Evolutionary conservation across 2,329 filamentous ascomycete genomes (phyloP).

Genomic region (Corynespora cassiicola): DNA sequence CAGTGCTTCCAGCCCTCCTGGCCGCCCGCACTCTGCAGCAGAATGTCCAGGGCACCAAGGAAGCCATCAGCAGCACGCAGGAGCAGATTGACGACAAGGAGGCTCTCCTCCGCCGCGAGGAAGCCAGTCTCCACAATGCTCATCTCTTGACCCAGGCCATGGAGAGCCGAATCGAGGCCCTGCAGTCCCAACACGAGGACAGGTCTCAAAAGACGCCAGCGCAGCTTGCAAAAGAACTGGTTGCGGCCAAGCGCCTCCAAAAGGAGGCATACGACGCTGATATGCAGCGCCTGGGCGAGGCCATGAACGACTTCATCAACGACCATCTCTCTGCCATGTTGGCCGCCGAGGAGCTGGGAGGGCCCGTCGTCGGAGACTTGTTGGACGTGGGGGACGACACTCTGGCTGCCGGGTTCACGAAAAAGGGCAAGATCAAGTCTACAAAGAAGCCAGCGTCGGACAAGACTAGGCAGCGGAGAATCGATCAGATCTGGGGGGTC

Average conservation of each 20-base stretch:
- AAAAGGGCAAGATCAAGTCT: slow-evolving; percentile 53
- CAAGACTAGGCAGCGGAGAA: slow-evolving; percentile 53
- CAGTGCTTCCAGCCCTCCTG: slow-evolving; percentile 73
- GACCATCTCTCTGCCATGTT: slow-evolving; percentile 75
- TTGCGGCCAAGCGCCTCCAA: slow-evolving; percentile 66
- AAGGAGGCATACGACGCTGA: slow-evolving; percentile 67
- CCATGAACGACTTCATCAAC: slow-evolving; percentile 74
- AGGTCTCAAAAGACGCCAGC: slow-evolving; percentile 65
- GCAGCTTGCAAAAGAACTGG: slow-evolving; percentile 67
- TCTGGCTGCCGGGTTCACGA: slow-evolving; percentile 61
- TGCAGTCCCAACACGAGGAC: slow-evolving; percentile 65
- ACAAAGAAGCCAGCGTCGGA: slow-evolving; percentile 44
- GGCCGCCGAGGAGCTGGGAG: slow-evolving; percentile 82
- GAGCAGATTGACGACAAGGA: slow-evolving; percentile 48
- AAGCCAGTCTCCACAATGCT: slow-evolving; percentile 56
- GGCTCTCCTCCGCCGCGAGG: slow-evolving; percentile 51
- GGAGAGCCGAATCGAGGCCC: slow-evolving; percentile 63
- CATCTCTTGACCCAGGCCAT: slow-evolving; percentile 55
- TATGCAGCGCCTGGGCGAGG: slow-evolving; percentile 66
- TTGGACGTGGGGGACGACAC: slow-evolving; percentile 67
- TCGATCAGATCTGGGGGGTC: slow-evolving; percentile 58
- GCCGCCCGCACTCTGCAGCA: slow-evolving; percentile 72
- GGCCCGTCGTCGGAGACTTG: slow-evolving; percentile 79
- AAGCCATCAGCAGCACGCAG: slow-evolving; percentile 58
- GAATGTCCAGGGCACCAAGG: slow-evolving; percentile 69